A percentile compares a stretch with the other conserved stretches of the same genome.
Conservation (phyloP, 805 yeast genomes). For the Sugiyamaella americana region DNA sequence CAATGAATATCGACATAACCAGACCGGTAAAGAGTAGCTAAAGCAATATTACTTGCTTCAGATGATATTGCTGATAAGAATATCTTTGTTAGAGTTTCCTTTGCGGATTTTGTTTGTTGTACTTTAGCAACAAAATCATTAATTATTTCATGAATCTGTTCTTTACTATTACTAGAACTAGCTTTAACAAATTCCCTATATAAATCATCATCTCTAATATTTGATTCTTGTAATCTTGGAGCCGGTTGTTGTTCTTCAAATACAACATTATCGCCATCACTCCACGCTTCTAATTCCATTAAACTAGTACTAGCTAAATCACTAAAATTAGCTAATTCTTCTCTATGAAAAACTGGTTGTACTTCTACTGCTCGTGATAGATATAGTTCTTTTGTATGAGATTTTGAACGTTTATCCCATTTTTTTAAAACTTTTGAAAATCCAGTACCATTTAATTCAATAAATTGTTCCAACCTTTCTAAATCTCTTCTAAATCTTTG, state of each 20-base stretch:
- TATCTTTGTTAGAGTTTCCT: conserved; percentile 55
- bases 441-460: conserved; percentile 92
- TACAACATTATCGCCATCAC: conserved; percentile 42
- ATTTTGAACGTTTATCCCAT: conserved; percentile 96
- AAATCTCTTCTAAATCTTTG: conserved; percentile 85
- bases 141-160: conserved; percentile 42
- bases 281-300: conserved; percentile 67
- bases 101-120: conserved; percentile 36
- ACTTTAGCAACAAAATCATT: conserved; percentile 43
- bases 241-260: conserved; percentile 19
- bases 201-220: conserved; percentile 45
- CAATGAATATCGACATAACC: conserved; percentile 55
- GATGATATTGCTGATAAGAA: conserved; percentile 63
- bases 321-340: conserved; percentile 75
- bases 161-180: conserved; percentile 30
- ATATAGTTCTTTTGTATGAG: conserved; percentile 89
- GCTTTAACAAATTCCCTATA: conserved; percentile 57
- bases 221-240: neutral
- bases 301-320: conserved; percentile 50
- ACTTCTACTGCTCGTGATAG: conserved; percentile 89
- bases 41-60: conserved; percentile 57
- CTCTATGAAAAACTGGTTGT: conserved; percentile 92
- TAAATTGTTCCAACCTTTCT: conserved; percentile 83
- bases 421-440: conserved; percentile 92
- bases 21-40: conserved; percentile 42